These are phyloP conservation scores for Fusarium virguliforme DNA, from an alignment of 2,329 filamentous ascomycete species.

Conservation along the genomic window DNA sequence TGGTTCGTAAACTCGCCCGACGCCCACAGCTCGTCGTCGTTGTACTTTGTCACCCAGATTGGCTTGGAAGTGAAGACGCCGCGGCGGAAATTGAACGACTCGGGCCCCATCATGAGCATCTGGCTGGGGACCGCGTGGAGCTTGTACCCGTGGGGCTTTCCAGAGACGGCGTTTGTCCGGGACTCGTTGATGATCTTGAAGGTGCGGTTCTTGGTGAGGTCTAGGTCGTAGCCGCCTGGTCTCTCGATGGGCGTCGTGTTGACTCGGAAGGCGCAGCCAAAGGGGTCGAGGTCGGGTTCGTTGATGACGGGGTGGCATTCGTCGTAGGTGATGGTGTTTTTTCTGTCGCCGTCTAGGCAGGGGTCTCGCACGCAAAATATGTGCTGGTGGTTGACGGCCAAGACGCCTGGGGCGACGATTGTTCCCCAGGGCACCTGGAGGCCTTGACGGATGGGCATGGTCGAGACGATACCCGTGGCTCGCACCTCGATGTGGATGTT, in stretches of 20 bases:
- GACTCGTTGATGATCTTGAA: constrained; percentile 65
- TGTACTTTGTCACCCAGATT: constrained; percentile 66
- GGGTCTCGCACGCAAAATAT: constrained; percentile 74
- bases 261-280: constrained; percentile 63
- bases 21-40: constrained; percentile 66
- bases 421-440: constrained; percentile 69
- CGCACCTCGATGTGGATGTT: constrained; percentile 50
- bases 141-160: constrained; percentile 58
- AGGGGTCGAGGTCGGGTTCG: constrained; percentile 64
- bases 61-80: constrained; percentile 28
- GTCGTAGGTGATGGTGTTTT: constrained; percentile 51
- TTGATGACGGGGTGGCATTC: constrained; percentile 33
- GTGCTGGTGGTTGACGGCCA: constrained; percentile 77
- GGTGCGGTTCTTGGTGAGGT: constrained; percentile 62
- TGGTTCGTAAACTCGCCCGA: constrained; percentile 68
- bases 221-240: constrained; percentile 64
- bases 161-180: constrained; percentile 55
- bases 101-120: constrained; percentile 49
- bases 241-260: constrained; percentile 60
- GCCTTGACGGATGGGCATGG: constrained; percentile 66
- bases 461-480: constrained; percentile 60
- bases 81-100: constrained; percentile 36
- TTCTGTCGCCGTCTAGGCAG: constrained; percentile 71
- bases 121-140: constrained; percentile 63
- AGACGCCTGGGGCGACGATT: constrained; percentile 70